A percentile compares a stretch with the other conserved stretches of the same genome.
phyloP scores from a whole-genome alignment of 148 eudicot genomes.

The Rhododendron simsii region DNA sequence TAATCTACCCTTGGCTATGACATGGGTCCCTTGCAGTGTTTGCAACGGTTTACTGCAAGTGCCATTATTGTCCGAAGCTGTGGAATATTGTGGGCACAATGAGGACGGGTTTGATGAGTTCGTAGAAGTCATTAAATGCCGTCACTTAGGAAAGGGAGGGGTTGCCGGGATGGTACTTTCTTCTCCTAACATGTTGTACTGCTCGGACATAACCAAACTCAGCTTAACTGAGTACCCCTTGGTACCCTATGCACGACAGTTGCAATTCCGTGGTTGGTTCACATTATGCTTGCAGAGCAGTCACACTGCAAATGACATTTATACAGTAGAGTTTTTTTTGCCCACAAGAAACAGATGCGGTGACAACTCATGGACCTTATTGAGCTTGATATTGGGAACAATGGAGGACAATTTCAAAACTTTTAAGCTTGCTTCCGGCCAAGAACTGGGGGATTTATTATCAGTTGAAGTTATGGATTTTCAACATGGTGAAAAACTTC shows the following conservation, averaged over 20 bases:
- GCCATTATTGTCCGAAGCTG: neutral
- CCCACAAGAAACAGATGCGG: neutral
- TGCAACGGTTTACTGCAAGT: neutral
- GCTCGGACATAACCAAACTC: conserved; percentile 18
- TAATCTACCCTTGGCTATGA: neutral
- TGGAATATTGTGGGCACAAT: no score
- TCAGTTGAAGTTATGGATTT: neutral
- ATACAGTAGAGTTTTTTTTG: conserved; percentile 26
- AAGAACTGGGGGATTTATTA: neutral
- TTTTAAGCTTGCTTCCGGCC: conserved; percentile 19
- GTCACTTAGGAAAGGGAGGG: conserved; percentile 13
- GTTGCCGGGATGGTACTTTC: conserved; percentile 18
- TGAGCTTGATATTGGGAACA: neutral
- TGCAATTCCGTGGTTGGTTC: conserved; percentile 8
- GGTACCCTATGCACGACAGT: conserved; percentile 19
- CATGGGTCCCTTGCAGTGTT: neutral
- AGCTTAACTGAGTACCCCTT: conserved; percentile 26
- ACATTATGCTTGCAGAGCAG: conserved; percentile 18
- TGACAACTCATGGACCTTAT: neutral
- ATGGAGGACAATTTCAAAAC: conserved; percentile 14
- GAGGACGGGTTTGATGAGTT: neutral
- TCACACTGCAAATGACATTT: conserved; percentile 12
- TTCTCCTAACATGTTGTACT: conserved; percentile 16
- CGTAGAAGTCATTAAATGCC: no score
- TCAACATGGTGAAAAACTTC: neutral